Conservation (phyloP, 805 yeast genomes). For the Blastobotrys americana region DNA sequence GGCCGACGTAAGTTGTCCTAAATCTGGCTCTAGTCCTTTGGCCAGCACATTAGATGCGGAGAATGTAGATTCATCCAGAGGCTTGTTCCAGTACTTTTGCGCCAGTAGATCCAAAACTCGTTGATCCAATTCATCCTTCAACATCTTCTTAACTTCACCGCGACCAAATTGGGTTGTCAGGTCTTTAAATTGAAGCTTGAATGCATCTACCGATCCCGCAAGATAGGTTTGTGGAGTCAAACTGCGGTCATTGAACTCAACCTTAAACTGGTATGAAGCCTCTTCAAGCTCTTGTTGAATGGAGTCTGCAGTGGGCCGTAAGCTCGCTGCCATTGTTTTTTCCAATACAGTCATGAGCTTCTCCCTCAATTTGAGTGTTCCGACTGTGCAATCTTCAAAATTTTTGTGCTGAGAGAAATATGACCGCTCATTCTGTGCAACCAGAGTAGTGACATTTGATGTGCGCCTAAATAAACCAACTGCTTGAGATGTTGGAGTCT, state of each 20-base stretch:
- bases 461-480: constrained; percentile 46
- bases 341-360: constrained; percentile 84
- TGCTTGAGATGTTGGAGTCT: constrained; percentile 43
- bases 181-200: constrained; percentile 82
- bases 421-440: constrained; percentile 40
- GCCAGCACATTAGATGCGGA: constrained; percentile 17
- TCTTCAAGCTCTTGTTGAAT: constrained; percentile 92
- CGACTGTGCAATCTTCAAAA: constrained; percentile 62
- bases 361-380: constrained; percentile 67
- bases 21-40: constrained; percentile 36
- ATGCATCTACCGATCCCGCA: constrained; percentile 81
- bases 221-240: constrained; percentile 91
- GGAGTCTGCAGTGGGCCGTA: constrained; percentile 78
- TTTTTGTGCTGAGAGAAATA: constrained; percentile 61
- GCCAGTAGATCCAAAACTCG: constrained; percentile 81
- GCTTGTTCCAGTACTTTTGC: constrained; percentile 83
- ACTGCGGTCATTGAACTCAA: constrained; percentile 90
- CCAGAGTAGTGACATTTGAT: constrained; percentile 49
- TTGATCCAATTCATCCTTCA: constrained; percentile 84
- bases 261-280: constrained; percentile 85
- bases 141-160: constrained; percentile 66
- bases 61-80: constrained; percentile 27
- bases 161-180: constrained; percentile 77
- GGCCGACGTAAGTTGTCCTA: constrained; percentile 50
- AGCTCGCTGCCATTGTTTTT: constrained; percentile 79